Conservation (phyloP, 805 yeast species). For the Clavispora santaluciae region DNA sequence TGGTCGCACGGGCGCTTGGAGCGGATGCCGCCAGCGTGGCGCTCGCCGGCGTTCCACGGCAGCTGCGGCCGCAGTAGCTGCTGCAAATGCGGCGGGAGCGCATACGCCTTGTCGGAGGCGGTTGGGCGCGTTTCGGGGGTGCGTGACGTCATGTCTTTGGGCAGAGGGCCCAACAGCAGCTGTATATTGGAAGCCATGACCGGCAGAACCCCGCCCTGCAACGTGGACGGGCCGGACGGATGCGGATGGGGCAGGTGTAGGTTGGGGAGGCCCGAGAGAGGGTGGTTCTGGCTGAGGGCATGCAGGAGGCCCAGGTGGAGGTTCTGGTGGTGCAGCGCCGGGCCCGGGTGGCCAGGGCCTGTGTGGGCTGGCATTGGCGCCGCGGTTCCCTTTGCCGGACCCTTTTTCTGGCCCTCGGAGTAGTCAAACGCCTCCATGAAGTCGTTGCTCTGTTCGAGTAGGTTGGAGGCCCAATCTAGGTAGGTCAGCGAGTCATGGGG, state of each 20-base stretch:
- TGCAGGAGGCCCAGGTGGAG: too few species aligned
- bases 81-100: background rate
- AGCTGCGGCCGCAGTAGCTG: background rate
- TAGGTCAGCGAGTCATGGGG: constrained; percentile 6
- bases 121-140: background rate
- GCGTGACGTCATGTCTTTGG: background rate
- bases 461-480: constrained; percentile 29
- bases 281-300: too few species aligned
- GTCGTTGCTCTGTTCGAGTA: constrained; percentile 29
- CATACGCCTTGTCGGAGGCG: background rate
- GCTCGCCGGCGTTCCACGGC: background rate
- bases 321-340: constrained; percentile 1
- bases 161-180: background rate
- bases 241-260: too few species aligned
- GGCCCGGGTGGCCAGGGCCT: too few species aligned
- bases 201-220: too few species aligned
- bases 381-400: background rate
- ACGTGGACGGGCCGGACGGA: too few species aligned
- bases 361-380: too few species aligned
- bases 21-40: background rate
- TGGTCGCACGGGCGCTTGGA: constrained; percentile 67
- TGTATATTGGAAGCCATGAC: background rate
- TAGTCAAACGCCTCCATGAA: constrained; percentile 32
- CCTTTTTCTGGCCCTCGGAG: constrained; percentile 1
- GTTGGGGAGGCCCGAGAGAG: too few species aligned